Base-by-base conservation (phyloP, 192 early-diverging fungal species). In the Coemansia sp. region DNA sequence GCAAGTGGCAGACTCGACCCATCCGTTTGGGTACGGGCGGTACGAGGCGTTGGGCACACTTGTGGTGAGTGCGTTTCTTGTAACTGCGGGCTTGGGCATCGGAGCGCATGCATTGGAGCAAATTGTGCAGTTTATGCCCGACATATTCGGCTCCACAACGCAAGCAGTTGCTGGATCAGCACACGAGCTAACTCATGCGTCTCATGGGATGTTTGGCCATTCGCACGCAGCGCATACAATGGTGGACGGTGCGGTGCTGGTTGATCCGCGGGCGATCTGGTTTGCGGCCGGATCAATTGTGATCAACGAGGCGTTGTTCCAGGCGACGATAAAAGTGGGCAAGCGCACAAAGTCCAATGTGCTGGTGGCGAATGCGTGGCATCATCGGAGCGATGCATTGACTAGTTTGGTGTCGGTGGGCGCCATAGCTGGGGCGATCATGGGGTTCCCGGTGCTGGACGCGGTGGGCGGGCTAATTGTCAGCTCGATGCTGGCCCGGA, bases 351-450 rank as follows among this genome's bases (percentile, higher is more conserved):
- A 87, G 29, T 88, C 86, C 21, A 80, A 88, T 47, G 91, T 94
- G 1, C 74, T 94, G 25, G 67, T 91, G 6, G 92, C 92, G 16
- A 94, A 94, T 73, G 92, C 92, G 54, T 94, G 89, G 89, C 92
- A 94, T 57, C 92, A 94, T 63, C 89, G 92, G 27, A 85, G 85
- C 47, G 92, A 94, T 71, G 88, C 89, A 4, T 72, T 82, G 72
- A 87, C 87, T 17, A 89, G 88, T 47, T 41, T 90, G 23, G 88
- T 94, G 22, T 89, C 90, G 0, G 72, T 92, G 2, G 88, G 65
- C 35, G 90, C 90, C 4, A 91, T 94, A 31, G 87, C 75, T 11
- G 92, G 92, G 1, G 87, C 87, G 19, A 86, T 87, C 55, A 62
- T 86, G 59, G 92, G 92, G 10, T 69, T 88, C 14, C 85, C 86